Evolutionary conservation across 139 green algal genomes (phyloP), one percentile per base, ranked within the genome.

Genomic region (Tetraselmis chui): DNA sequence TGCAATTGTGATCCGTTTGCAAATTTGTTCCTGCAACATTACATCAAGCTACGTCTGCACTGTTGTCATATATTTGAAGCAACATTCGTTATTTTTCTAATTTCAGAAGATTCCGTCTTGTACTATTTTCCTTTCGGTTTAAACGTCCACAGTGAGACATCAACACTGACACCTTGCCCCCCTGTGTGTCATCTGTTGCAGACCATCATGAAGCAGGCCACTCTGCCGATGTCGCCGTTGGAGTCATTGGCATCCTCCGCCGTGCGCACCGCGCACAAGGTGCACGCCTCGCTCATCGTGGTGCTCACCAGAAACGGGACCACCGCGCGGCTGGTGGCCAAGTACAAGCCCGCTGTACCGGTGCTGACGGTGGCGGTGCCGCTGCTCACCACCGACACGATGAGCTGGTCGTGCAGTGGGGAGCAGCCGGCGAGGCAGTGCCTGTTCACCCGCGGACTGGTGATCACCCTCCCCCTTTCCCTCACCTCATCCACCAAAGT

Each of bases 231-330:
- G 95, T 91, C 85, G 32, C 93, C 96, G 2, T 86, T 99, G 26
- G 96, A 99, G 90, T 97, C 92, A 5, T 89, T 99, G 28, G 95
- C 96, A 1, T 98, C 93, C 25, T 98, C 94, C 0, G 96, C 96
- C 27, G 96, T 99, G 30, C 87, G 95, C 79, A 98, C 96, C 1
- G 95, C 96, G 23, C 94, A 98, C 87, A 98, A 98, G 89, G 93
- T 97, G 29, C 89, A 95, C 81, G 96, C 96, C 25, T 90, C 86
- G 32, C 88, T 98, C 23, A 97, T 98, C 83, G 91, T 98, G 26
- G 92, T 96, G 74, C 88, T 98, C 2, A 97, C 94, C 1, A 88
- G 93, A 28, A 94, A 93, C 31, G 95, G 95, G 75, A 92, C 90
- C 81, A 98, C 95, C 23, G 95, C 94, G 0, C 89, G 93, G 27